phyloP scores from a whole-genome alignment of 1,284 basidiomycete species.

The Phlebopus sp. region DNA sequence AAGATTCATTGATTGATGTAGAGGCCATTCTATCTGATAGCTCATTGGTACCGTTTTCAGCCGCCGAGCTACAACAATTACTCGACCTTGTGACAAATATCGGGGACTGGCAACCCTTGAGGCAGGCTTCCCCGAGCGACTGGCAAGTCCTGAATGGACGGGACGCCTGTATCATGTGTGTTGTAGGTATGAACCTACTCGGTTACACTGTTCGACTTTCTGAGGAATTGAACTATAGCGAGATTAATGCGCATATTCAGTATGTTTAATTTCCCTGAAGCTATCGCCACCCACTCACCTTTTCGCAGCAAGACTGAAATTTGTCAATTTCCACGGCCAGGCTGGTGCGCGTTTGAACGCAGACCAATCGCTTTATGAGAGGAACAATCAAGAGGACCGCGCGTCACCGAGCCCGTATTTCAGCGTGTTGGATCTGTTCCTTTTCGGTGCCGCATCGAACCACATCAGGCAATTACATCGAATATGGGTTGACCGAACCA shows the following conservation, averaged over 20 bases:
- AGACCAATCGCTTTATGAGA: conserved; percentile 32
- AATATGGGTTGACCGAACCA: conserved; percentile 42
- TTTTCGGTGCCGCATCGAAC: conserved; percentile 41
- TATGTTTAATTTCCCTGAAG: not conserved
- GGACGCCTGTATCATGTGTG: not conserved
- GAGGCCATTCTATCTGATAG: not conserved
- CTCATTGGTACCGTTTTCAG: not conserved
- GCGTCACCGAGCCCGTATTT: conserved; percentile 15
- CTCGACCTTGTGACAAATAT: not conserved
- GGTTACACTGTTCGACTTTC: no score
- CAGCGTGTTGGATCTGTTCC: conserved; percentile 32
- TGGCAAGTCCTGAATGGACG: not conserved
- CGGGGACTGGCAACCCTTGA: not conserved
- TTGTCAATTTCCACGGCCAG: conserved; percentile 36
- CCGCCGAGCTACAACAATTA: not conserved
- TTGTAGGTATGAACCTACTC: not conserved
- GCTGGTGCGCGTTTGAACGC: conserved; percentile 32
- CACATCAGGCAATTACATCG: conserved; percentile 35
- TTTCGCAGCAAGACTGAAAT: conserved; percentile 7
- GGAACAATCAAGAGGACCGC: conserved; percentile 5
- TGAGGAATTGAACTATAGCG: not conserved
- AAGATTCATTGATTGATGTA: not conserved
- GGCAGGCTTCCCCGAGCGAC: no score
- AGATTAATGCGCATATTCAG: not conserved
- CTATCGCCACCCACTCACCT: no score